A percentile compares a stretch with the other conserved stretches of the same genome.
Evolutionary conservation across 75 land plant species (phyloP).

Genomic region (Pinus albicaulis): DNA sequence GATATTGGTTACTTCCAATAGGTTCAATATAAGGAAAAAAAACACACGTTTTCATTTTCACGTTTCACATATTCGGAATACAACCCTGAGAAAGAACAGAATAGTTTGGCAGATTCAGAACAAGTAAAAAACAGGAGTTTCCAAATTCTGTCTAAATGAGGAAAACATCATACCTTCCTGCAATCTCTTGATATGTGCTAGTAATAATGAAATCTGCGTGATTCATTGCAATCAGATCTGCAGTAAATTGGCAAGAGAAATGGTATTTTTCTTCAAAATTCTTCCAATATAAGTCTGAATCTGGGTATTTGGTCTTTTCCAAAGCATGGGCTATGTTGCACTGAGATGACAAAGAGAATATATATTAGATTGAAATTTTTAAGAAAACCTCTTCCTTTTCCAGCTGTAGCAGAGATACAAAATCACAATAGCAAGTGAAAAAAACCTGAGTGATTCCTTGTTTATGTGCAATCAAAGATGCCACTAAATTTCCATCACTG

Average conservation of each 20-base stretch:
- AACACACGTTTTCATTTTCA: too few species aligned
- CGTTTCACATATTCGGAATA: too few species aligned
- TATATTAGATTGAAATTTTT: not conserved
- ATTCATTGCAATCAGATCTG: constrained; percentile 80
- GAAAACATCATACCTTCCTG: constrained; percentile 53
- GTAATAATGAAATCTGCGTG: constrained; percentile 79
- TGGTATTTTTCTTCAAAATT: constrained; percentile 70
- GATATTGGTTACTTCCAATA: not conserved
- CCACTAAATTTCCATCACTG: constrained; percentile 82
- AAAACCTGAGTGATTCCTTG: constrained; percentile 68
- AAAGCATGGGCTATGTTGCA: constrained; percentile 79
- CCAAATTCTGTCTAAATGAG: not conserved
- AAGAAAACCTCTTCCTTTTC: not conserved
- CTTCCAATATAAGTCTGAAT: constrained; percentile 78
- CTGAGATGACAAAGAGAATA: constrained; percentile 15
- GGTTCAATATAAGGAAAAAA: too few species aligned
- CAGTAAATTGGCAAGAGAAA: constrained; percentile 81
- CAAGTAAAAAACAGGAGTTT: not conserved
- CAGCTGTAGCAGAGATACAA: not conserved
- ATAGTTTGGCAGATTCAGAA: not conserved
- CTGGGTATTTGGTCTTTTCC: constrained; percentile 87
- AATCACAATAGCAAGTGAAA: not conserved
- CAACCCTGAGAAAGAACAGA: too few species aligned
- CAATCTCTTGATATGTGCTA: constrained; percentile 80
- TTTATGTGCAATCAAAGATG: constrained; percentile 56